Conservation (phyloP, 371 early-diverging fungal species). For the Mortierella sp. region DNA sequence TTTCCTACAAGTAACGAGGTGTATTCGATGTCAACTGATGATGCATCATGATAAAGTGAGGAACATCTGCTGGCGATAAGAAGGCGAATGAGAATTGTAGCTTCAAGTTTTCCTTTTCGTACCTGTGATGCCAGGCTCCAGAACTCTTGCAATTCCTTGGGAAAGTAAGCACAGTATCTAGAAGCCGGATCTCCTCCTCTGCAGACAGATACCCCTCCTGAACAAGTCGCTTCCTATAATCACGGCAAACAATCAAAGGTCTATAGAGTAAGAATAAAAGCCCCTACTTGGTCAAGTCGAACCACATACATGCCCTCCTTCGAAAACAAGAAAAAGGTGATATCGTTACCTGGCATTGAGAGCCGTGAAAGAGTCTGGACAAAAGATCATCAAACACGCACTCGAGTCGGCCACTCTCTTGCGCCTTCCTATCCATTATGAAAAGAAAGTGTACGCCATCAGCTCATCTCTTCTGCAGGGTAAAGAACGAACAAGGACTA, state of each 20-base stretch:
- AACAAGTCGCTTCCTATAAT: slow-evolving; percentile 62
- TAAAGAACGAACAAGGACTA: not conserved
- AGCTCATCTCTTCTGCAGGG: not conserved
- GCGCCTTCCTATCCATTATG: slow-evolving; percentile 13
- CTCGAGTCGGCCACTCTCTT: slow-evolving; percentile 28
- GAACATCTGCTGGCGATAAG: not conserved
- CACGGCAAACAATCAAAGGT: not conserved
- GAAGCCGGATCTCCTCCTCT: slow-evolving; percentile 57
- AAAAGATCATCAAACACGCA: slow-evolving; percentile 61
- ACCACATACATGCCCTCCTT: not conserved
- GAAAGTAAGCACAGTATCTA: slow-evolving; percentile 66
- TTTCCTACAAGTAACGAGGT: slow-evolving; percentile 35
- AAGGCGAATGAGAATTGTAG: too few relatives aligned
- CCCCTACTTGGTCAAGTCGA: not conserved
- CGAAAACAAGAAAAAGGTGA: not conserved
- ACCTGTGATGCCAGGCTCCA: slow-evolving; percentile 70
- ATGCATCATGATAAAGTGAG: not conserved
- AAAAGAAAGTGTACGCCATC: not conserved
- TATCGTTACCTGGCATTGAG: slow-evolving; percentile 66
- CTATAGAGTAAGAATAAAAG: not conserved
- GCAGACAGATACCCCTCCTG: slow-evolving; percentile 42
- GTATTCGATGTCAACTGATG: too few relatives aligned
- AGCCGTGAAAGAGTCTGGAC: slow-evolving; percentile 71
- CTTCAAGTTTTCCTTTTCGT: slow-evolving; percentile 14
- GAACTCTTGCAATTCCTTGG: slow-evolving; percentile 70